phyloP scores from a whole-genome alignment of 2,329 filamentous ascomycete species.

The Corynespora cassiicola region DNA sequence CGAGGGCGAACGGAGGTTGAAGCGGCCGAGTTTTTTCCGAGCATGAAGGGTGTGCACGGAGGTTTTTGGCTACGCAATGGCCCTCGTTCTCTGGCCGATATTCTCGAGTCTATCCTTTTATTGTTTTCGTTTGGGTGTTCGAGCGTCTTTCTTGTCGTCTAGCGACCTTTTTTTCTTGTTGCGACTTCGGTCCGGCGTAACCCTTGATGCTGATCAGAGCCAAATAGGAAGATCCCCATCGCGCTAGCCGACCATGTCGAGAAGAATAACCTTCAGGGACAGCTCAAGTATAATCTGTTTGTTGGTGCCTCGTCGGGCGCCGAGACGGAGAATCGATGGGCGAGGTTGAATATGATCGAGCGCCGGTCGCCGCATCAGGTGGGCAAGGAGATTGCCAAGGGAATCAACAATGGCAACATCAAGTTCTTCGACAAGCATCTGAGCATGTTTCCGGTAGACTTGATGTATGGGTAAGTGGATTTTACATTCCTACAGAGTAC shows the following conservation, averaged over 20 bases:
- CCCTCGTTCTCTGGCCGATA: too few relatives aligned
- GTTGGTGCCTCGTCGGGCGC: constrained; percentile 89
- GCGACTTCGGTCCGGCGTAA: too few relatives aligned
- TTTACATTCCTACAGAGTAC: constrained; percentile 9
- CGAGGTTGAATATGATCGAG: constrained; percentile 88
- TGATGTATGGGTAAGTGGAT: constrained; percentile 69
- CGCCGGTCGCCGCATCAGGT: constrained; percentile 85
- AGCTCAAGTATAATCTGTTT: constrained; percentile 86
- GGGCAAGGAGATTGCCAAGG: constrained; percentile 87
- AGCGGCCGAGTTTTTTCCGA: constrained; percentile 33
- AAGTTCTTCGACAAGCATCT: constrained; percentile 94
- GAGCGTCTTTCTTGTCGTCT: not conserved
- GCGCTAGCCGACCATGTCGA: constrained; percentile 89
- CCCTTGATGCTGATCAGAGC: too few relatives aligned
- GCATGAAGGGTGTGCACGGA: not conserved
- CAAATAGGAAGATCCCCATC: constrained; percentile 82
- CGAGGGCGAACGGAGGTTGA: constrained; percentile 36
- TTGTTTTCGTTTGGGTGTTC: not conserved
- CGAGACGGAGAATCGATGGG: constrained; percentile 92
- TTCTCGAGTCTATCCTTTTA: not conserved
- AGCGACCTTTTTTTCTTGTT: not conserved
- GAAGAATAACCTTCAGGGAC: constrained; percentile 80
- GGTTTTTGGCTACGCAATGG: too few relatives aligned
- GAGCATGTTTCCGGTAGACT: constrained; percentile 87
- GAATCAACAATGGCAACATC: constrained; percentile 87